These are phyloP conservation scores for Trematosphaeria pertusa DNA, from an alignment of 2,329 filamentous ascomycete species.

Conservation along the genomic window DNA sequence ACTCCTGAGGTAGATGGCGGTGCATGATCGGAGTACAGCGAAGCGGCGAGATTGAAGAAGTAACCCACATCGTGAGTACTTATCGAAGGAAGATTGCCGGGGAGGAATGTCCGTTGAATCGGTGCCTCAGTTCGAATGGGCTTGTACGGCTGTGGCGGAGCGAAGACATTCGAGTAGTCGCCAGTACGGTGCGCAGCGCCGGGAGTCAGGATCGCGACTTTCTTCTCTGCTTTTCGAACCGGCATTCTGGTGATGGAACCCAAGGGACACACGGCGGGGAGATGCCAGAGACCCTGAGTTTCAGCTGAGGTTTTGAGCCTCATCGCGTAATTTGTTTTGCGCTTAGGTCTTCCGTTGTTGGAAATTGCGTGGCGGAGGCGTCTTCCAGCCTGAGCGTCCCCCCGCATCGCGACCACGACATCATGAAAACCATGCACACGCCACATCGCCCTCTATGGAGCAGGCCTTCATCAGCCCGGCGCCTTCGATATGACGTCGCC, in stretches of 20 bases:
- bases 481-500: not conserved
- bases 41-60: slow-evolving; percentile 4
- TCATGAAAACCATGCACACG: no score
- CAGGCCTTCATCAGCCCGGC: not conserved
- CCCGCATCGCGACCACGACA: not conserved
- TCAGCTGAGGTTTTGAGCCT: slow-evolving; percentile 3
- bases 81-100: slow-evolving; percentile 5
- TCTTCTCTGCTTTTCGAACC: slow-evolving; percentile 11
- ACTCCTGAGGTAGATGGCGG: not conserved
- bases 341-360: not conserved
- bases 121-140: slow-evolving; percentile 1
- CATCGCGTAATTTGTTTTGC: not conserved
- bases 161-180: slow-evolving; percentile 5
- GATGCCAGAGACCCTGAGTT: no score
- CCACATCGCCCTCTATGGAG: not conserved
- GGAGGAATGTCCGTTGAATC: not conserved
- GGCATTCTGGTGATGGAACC: slow-evolving; percentile 3
- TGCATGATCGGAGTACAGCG: slow-evolving; percentile 1
- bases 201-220: not conserved
- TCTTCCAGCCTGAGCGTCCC: not conserved
- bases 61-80: slow-evolving; percentile 7
- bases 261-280: not conserved
- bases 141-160: slow-evolving; percentile 3
- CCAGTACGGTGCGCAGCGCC: slow-evolving; percentile 5
- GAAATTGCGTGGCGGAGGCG: not conserved